These are phyloP conservation scores for Besnoitia besnoiti DNA, from an alignment of 169 alveolate species.

Conservation along the genomic window DNA sequence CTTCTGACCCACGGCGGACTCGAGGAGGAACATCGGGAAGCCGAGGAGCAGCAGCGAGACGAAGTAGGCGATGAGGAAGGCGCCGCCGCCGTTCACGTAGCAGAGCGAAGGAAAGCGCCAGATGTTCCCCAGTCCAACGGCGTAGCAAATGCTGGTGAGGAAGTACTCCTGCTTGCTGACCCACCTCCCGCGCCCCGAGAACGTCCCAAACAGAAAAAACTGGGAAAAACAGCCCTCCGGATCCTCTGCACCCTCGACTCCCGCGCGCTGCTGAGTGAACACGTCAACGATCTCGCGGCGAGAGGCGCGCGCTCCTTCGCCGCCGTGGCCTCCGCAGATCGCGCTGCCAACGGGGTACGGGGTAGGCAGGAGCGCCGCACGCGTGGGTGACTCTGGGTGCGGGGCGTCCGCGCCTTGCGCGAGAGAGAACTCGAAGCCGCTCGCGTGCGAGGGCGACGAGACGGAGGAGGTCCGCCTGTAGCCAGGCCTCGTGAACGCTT, in stretches of 20 bases:
- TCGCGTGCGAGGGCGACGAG: not conserved
- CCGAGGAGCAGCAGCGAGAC: not conserved
- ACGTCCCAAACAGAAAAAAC: not conserved
- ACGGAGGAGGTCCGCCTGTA: not conserved
- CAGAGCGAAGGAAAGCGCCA: slow-evolving; percentile 48
- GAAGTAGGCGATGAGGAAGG: slow-evolving; percentile 34
- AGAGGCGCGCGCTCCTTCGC: too few species aligned
- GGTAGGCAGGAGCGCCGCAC: too few species aligned
- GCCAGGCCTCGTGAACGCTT: not conserved
- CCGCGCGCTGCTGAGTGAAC: not conserved
- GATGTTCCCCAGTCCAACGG: slow-evolving; percentile 44
- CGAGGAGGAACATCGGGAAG: slow-evolving; percentile 32
- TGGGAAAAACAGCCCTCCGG: not conserved
- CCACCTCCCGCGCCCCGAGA: slow-evolving; percentile 3
- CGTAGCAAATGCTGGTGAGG: not conserved
- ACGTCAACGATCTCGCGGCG: too few species aligned
- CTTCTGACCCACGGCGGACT: slow-evolving; percentile 7
- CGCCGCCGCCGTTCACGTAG: slow-evolving; percentile 33
- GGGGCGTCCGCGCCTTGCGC: too few species aligned
- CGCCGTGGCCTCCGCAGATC: too few species aligned
- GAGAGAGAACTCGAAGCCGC: too few species aligned
- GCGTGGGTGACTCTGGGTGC: too few species aligned
- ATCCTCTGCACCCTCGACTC: not conserved
- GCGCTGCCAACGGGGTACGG: too few species aligned
- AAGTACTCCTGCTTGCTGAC: not conserved